A percentile compares a stretch with the other conserved stretches of the same genome.
Conservation (phyloP, 83 land plant species). For the Diphasiastrum complanatum region DNA sequence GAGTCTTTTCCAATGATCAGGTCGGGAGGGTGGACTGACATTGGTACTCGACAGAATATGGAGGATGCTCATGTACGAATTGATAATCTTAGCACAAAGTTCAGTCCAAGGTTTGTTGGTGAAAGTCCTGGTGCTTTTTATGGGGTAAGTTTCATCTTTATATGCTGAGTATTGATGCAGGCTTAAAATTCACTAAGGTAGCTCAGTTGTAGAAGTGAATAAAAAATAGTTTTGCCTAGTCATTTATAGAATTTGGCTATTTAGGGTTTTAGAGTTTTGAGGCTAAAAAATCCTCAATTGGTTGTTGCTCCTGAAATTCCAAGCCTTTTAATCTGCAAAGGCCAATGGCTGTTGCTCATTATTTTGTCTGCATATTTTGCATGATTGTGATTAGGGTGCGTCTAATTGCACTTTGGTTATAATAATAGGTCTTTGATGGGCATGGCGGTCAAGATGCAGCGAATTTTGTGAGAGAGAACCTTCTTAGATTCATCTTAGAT, state of each 20-base stretch:
- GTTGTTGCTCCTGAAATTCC: too few relatives aligned
- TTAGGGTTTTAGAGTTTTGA: too few relatives aligned
- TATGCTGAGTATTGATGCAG: too few relatives aligned
- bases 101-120: neutral
- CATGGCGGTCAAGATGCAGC: neutral
- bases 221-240: too few relatives aligned
- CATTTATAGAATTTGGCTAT: too few relatives aligned
- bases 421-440: slow-evolving; percentile 1
- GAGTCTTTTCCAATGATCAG: neutral
- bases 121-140: neutral
- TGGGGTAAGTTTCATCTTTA: neutral
- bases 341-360: neutral
- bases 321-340: too few relatives aligned
- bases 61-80: neutral
- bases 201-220: too few relatives aligned
- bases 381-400: neutral
- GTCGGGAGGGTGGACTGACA: neutral
- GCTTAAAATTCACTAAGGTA: too few relatives aligned
- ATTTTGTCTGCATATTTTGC: neutral
- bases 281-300: too few relatives aligned
- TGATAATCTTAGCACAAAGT: neutral
- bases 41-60: neutral
- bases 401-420: too few relatives aligned
- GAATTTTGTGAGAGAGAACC: neutral
- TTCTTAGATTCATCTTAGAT: neutral